A percentile compares a stretch with the other conserved stretches of the same genome.
Evolutionary conservation across 805 yeast species (phyloP).

Genomic region (Saturnispora zaruensis): DNA sequence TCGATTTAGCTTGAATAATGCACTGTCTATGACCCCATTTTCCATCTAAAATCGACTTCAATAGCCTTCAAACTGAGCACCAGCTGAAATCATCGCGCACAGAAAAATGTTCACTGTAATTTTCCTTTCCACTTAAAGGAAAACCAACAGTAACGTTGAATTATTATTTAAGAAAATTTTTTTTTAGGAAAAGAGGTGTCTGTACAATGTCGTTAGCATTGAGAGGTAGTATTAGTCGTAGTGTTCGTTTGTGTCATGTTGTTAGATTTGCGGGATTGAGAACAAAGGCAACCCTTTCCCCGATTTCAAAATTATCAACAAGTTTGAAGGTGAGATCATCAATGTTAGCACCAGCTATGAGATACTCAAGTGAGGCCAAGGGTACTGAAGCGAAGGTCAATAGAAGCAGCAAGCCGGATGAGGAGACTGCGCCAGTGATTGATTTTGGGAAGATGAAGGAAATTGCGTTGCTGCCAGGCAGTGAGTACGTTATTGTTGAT

Average conservation of each 20-base stretch:
- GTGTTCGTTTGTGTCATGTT: background rate
- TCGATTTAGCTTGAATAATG: too few species aligned
- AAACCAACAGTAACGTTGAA: background rate
- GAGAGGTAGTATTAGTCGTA: background rate
- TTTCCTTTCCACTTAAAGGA: background rate
- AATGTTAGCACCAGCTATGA: background rate
- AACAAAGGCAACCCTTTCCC: background rate
- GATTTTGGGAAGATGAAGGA: slow-evolving; percentile 29
- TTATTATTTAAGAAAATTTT: background rate
- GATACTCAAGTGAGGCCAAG: background rate
- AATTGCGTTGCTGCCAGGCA: slow-evolving; percentile 36
- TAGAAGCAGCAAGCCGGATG: background rate
- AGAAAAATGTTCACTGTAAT: background rate
- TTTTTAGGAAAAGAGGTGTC: background rate
- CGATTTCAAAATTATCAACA: background rate
- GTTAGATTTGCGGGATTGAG: background rate
- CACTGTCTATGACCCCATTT: too few species aligned
- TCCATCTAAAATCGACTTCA: too few species aligned
- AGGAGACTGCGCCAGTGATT: slow-evolving; percentile 24
- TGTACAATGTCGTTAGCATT: background rate
- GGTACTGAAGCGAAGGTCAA: background rate
- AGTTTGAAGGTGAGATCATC: background rate
- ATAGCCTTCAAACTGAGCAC: background rate
- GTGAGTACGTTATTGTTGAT: slow-evolving; percentile 59
- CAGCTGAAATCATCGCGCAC: background rate